Base-by-base conservation (phyloP, 148 eudicot genomes). In the Heliamphora exappendiculata region DNA sequence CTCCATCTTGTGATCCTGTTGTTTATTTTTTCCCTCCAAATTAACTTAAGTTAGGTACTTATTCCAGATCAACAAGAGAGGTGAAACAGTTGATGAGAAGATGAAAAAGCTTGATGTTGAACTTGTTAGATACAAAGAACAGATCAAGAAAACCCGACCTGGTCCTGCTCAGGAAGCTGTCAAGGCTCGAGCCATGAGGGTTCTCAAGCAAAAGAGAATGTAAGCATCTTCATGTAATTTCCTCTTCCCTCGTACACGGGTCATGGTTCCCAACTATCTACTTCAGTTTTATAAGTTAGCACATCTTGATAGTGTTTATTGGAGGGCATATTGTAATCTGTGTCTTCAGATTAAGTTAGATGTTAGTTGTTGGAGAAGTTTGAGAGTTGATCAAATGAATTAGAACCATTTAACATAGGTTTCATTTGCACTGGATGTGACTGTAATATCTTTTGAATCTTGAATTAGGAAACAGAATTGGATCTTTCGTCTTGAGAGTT, bases 151-250 rank as follows among this genome's bases (percentile, higher is more conserved):
- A 86, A 95, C 97, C 41, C 85, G 97, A 12, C 96, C 97, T 60
- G 98, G 98, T 76, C 96, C 98, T 79, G 96, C 97, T 51, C 98
- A 92, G 77, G 98, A 95, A 78, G 97, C 97, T 75, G 90, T 92
- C 5, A 95, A 92, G 84, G 96, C 97, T 83, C 88, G 98, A 74
- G 97, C 97, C 20, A 91, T 91, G 94, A 91, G 94, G 83, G 93
- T 95, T 72, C 91, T 92, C 76, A 95, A 95, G 86, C 98, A 95
- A 74, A 95, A 92, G 76, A 85, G 89, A 75, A 92, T 95, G 98
- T 95, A 84, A 76, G 96, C 57, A 54, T 76, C 9, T 33, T 33
- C n/a, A 54, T 42, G 66, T 42, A 7, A 33, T 31, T 60, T 5
- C 63, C 1, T 65, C 17, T 1, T 29, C 31, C 33, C 39, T n/a